A percentile compares a stretch with the other conserved stretches of the same genome.
These are phyloP conservation scores for Sphenostylis stenocarpa DNA, from an alignment of 306 rosid genomes.

Conservation along the genomic window DNA sequence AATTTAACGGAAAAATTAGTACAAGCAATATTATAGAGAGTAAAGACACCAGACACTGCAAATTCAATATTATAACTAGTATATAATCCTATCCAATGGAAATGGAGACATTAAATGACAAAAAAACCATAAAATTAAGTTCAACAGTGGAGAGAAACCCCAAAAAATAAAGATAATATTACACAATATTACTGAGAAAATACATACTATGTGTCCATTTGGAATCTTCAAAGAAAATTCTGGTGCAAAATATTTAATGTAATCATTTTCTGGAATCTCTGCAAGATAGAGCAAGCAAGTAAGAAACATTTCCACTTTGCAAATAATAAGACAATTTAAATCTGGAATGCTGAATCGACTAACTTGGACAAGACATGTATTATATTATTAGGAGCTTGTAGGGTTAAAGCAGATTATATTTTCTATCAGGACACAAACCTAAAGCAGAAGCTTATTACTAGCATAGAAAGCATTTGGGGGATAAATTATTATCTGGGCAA, in stretches of 20 bases:
- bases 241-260: constrained; percentile 87
- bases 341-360: neutral
- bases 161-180: neutral
- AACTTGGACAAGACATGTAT: constrained; percentile 8
- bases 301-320: neutral
- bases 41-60: constrained; percentile 6
- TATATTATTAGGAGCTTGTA: constrained; percentile 6
- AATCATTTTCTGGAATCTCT: constrained; percentile 95
- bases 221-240: constrained; percentile 89
- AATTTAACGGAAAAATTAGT: constrained; percentile 22
- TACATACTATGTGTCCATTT: constrained; percentile 75
- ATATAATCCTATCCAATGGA: constrained; percentile 10
- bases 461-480: neutral
- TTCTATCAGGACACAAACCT: constrained; percentile 9
- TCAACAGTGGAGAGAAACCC: neutral
- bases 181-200: constrained; percentile 22
- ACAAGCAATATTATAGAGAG: neutral
- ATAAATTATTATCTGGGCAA: neutral
- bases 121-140: neutral
- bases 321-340: constrained; percentile 19
- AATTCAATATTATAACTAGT: neutral
- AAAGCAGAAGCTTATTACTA: constrained; percentile 12
- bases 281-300: constrained; percentile 44
- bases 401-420: neutral
- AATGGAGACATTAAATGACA: constrained; percentile 15